These are phyloP conservation scores for Ceriops zippeliana DNA, from an alignment of 345 rosid genomes.

Conservation along the genomic window DNA sequence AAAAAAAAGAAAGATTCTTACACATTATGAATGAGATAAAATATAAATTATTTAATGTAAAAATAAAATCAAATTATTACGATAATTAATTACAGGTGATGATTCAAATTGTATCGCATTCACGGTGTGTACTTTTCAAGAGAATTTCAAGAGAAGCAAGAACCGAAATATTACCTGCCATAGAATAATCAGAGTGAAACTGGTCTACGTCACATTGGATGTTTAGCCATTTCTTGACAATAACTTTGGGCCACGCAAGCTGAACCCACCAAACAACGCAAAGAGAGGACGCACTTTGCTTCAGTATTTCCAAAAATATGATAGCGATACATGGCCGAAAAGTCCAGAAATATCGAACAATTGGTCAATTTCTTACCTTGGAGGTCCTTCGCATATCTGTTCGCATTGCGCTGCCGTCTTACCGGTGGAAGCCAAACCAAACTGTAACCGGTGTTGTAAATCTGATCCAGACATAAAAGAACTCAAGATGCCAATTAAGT, in stretches of 20 bases:
- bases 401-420: conserved; percentile 35
- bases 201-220: conserved; percentile 59
- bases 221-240: conserved; percentile 83
- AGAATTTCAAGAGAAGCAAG: neutral
- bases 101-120: too few species aligned
- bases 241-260: conserved; percentile 73
- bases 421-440: conserved; percentile 11
- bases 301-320: neutral
- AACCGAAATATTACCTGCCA: conserved; percentile 40
- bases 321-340: neutral
- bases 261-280: conserved; percentile 9
- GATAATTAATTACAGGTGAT: too few species aligned
- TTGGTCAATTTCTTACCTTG: conserved; percentile 35
- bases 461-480: neutral
- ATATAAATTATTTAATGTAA: too few species aligned
- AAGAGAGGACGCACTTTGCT: neutral
- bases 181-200: conserved; percentile 64
- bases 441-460: neutral
- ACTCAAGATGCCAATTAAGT: too few species aligned
- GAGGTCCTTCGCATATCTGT: conserved; percentile 48
- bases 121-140: too few species aligned
- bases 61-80: too few species aligned
- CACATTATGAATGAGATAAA: too few species aligned
- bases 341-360: neutral
- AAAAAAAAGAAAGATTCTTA: too few species aligned